Evolutionary conservation across 2,329 filamentous ascomycete species (phyloP).

Genomic region (Ceratocystiopsis minuta): DNA sequence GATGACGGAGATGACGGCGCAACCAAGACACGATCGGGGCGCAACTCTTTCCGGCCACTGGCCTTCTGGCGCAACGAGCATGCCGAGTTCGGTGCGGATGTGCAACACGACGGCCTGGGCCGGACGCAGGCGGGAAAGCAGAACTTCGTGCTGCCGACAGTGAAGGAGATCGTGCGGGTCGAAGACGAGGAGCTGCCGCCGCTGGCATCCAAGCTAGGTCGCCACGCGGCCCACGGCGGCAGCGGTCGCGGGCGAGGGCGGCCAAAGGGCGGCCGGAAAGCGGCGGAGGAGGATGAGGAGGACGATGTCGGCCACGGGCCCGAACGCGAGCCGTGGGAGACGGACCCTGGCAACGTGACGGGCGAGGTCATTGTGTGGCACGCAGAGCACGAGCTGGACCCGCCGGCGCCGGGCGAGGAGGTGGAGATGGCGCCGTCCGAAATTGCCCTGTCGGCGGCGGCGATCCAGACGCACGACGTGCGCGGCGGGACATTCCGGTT

Average conservation of each 20-base stretch:
- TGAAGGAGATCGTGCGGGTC: constrained; percentile 62
- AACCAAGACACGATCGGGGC: constrained; percentile 51
- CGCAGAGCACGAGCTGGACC: constrained; percentile 33
- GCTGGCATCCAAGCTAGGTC: constrained; percentile 8
- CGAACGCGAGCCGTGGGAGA: constrained; percentile 52
- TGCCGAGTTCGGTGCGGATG: constrained; percentile 48
- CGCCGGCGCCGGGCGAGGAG: constrained; percentile 35
- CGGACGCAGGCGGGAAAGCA: constrained; percentile 16
- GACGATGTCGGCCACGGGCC: constrained; percentile 26
- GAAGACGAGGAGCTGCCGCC: constrained; percentile 38
- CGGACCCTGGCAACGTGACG: constrained; percentile 41
- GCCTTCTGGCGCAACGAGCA: constrained; percentile 78
- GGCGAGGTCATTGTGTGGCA: constrained; percentile 50
- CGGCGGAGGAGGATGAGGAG: background rate
- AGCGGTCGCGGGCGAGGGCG: constrained; percentile 2
- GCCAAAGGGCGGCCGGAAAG: background rate
- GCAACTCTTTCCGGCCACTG: constrained; percentile 60
- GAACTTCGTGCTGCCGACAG: constrained; percentile 45
- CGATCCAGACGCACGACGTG: constrained; percentile 40
- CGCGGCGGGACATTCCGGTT: constrained; percentile 62
- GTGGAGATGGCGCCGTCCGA: constrained; percentile 35
- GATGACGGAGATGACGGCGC: constrained; percentile 25
- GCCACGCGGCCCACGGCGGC: background rate
- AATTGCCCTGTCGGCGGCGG: constrained; percentile 35
- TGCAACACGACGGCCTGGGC: constrained; percentile 21